Conservation (phyloP, 2,329 filamentous ascomycete genomes). For the Helotiales sp. region DNA sequence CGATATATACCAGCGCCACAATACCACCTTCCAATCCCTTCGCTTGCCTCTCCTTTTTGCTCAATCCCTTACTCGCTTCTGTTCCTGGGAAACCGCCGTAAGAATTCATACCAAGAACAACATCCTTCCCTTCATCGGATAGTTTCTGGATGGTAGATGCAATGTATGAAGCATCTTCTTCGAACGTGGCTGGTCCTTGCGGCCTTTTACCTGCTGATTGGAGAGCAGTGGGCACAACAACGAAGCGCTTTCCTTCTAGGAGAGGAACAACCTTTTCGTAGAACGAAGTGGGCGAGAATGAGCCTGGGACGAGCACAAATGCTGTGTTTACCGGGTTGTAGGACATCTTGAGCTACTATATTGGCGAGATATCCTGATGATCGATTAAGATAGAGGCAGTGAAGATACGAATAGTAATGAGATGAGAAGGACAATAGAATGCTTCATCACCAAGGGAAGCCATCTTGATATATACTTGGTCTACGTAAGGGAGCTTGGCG, state of each 20-base stretch:
- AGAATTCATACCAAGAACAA: slow-evolving; percentile 40
- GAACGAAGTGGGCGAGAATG: slow-evolving; percentile 11
- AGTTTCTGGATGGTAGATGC: slow-evolving; percentile 30
- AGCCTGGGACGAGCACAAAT: slow-evolving; percentile 21
- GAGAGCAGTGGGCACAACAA: slow-evolving; percentile 3
- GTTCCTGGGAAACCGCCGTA: slow-evolving; percentile 39
- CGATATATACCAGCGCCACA: slow-evolving; percentile 17
- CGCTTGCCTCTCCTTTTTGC: slow-evolving; percentile 37
- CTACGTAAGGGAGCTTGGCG: no score
- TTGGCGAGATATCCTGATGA: no score
- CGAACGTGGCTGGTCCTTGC: slow-evolving; percentile 27
- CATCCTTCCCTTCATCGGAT: slow-evolving; percentile 36
- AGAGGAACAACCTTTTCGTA: slow-evolving; percentile 12
- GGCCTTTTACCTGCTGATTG: slow-evolving; percentile 6
- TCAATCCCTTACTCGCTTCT: slow-evolving; percentile 37
- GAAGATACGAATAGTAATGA: no score
- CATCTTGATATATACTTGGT: no score
- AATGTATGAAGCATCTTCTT: slow-evolving; percentile 39
- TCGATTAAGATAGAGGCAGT: no score
- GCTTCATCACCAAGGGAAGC: no score
- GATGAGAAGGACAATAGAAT: no score
- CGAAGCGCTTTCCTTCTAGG: slow-evolving; percentile 6
- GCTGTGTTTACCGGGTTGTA: slow-evolving; percentile 1
- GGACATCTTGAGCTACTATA: neutral
- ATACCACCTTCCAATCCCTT: slow-evolving; percentile 42